phyloP scores from a whole-genome alignment of 257 asterid genomes.

The Haberlea rhodopensis region DNA sequence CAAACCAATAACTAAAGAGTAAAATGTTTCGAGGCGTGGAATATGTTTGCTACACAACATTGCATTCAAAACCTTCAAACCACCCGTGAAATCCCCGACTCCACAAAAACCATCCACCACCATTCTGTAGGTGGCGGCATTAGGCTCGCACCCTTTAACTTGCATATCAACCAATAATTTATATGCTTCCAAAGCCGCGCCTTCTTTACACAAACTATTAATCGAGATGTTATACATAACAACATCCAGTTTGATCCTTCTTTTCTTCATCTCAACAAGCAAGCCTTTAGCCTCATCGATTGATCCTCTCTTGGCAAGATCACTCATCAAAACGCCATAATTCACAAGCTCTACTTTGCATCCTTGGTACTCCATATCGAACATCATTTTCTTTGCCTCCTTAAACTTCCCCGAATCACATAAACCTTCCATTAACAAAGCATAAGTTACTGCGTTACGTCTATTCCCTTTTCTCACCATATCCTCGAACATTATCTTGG shows the following conservation, averaged over 20 bases:
- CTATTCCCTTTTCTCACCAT: slow-evolving; percentile 59
- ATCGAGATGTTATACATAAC: slow-evolving; percentile 75
- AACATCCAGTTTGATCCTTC: slow-evolving; percentile 66
- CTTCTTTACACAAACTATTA: too few species aligned
- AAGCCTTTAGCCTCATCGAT: slow-evolving; percentile 62
- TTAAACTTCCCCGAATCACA: slow-evolving; percentile 49
- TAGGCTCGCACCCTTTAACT: slow-evolving; percentile 60
- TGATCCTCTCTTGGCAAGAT: slow-evolving; percentile 57
- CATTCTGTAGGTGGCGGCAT: slow-evolving; percentile 76
- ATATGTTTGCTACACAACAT: slow-evolving; percentile 59
- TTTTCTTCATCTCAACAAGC: slow-evolving; percentile 77
- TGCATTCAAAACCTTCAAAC: slow-evolving; percentile 63
- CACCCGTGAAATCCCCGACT: slow-evolving; percentile 50
- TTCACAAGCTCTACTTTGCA: slow-evolving; percentile 63
- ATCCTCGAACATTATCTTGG: slow-evolving; percentile 55
- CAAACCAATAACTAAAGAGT: slow-evolving; percentile 49
- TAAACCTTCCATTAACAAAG: slow-evolving; percentile 74
- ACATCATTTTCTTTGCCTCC: slow-evolving; percentile 79
- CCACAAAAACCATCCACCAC: slow-evolving; percentile 73
- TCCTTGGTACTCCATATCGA: slow-evolving; percentile 91
- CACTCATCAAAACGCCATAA: slow-evolving; percentile 72
- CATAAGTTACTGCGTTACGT: slow-evolving; percentile 68
- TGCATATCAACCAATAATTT: slow-evolving; percentile 72
- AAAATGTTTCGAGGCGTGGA: slow-evolving; percentile 55
- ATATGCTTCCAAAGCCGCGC: slow-evolving; percentile 64